A percentile compares a stretch with the other conserved stretches of the same genome.
Evolutionary conservation across 345 rosid species (phyloP).

Genomic region (Syzygium oleosum): DNA sequence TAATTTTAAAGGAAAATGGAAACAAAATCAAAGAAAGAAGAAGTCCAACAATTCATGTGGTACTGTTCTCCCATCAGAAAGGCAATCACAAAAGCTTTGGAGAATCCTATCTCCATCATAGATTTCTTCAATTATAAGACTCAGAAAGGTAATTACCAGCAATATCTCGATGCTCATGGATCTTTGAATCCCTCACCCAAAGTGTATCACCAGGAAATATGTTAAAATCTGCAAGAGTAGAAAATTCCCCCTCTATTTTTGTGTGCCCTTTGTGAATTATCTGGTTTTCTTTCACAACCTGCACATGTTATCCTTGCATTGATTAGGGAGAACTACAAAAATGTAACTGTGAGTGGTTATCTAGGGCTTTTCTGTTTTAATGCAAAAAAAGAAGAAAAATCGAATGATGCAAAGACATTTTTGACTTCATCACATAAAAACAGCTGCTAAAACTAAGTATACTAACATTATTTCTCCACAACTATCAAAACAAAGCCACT

Average conservation of each 20-base stretch:
- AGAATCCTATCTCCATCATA: not conserved
- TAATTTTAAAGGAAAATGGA: not conserved
- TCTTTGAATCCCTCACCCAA: slow-evolving; percentile 95
- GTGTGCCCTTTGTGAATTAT: slow-evolving; percentile 81
- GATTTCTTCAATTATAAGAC: not conserved
- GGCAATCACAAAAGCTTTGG: slow-evolving; percentile 1
- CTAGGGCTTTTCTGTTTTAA: not conserved
- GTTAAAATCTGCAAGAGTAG: slow-evolving; percentile 94
- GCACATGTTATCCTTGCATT: slow-evolving; percentile 3
- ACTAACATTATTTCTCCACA: not conserved
- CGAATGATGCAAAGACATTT: not conserved
- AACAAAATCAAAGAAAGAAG: not conserved
- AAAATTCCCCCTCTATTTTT: slow-evolving; percentile 70
- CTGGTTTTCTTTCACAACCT: slow-evolving; percentile 97
- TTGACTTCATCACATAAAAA: not conserved
- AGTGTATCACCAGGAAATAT: slow-evolving; percentile 92
- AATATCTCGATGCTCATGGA: slow-evolving; percentile 91
- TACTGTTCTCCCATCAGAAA: not conserved
- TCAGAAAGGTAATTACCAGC: slow-evolving; percentile 50
- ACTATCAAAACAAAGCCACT: not conserved
- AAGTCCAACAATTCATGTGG: not conserved
- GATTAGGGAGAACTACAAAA: not conserved
- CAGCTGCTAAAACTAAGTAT: not conserved
- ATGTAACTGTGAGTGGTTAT: not conserved
- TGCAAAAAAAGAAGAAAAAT: not conserved